Evolutionary conservation across 208 protist species (phyloP), one percentile per base, ranked within the genome.

Genomic region (Crithidia brevicula): DNA sequence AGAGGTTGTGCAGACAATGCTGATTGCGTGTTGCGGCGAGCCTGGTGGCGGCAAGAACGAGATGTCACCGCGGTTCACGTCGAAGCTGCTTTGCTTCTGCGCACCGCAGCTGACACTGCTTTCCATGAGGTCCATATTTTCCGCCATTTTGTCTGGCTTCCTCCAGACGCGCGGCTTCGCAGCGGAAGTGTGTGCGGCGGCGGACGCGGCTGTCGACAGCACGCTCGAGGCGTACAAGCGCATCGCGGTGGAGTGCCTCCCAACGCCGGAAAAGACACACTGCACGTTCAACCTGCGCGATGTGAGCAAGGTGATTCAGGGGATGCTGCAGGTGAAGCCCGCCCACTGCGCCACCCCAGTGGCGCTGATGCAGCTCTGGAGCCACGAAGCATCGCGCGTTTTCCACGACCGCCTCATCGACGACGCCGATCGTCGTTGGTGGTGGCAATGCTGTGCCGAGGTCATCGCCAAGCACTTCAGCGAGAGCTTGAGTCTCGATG

Each of bases 251-350:
- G 96, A 98, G 71, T 89, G 98, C 23, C 79, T 98, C 42, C 98
- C 98, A 13, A 99, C 98, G 9, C 98, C 98, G 16, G 84, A 97
- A 45, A 98, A 99, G 79, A 95, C 91, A 11, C 98, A 99, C 82
- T 99, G 99, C 85, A 98, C 97, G 18, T 99, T 99, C 90, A 99
- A 99, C 83, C 65, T 99, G 68, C 91, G 98, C 45, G 98, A 99
- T 69, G 83, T 99, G 27, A 92, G 90, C 61, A 98, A 98, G 57
- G 97, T 99, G 57, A 82, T 99, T 34, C 97, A 99, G 71, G 98
- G 96, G 42, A 85, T 99, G 28, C 82, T 98, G 77, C 94, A 96
- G 72, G 78, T 95, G 15, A 84, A 88, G 38, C 80, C 93, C 0
- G 67, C 79, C 9, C 74, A 88, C 61, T 85, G 98, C 36, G 30